Percentiles rank a stretch among this genome's conserved stretches.
Conservation (phyloP, 306 rosid genomes). For the Rubus idaeus region DNA sequence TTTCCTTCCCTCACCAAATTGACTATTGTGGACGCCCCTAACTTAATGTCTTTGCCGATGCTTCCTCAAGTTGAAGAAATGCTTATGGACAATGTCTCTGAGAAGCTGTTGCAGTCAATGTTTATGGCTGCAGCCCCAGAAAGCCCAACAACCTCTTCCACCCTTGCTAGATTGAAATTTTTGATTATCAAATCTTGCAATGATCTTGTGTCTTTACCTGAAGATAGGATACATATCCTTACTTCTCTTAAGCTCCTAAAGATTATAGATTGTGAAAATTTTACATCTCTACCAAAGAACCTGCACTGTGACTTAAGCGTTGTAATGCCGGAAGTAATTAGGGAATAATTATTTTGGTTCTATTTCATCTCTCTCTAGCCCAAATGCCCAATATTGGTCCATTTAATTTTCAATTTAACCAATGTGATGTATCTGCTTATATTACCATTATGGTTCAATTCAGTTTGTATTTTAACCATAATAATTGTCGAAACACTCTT, state of each 20-base stretch:
- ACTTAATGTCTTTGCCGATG: neutral
- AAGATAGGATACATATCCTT: neutral
- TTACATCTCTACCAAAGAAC: neutral
- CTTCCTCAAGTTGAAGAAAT: neutral
- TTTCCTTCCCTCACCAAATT: constrained; percentile 1
- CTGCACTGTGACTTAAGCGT: neutral
- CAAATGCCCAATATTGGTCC: neutral
- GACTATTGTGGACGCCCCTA: neutral
- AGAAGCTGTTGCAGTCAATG: neutral
- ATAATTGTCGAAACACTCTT: too few relatives aligned
- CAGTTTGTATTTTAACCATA: too few relatives aligned
- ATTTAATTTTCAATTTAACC: neutral
- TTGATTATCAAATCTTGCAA: neutral
- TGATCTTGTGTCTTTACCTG: neutral
- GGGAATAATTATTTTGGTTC: too few relatives aligned
- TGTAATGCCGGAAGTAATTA: neutral
- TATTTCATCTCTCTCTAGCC: neutral
- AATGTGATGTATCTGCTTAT: too few relatives aligned
- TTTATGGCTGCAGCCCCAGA: neutral
- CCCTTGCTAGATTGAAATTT: neutral
- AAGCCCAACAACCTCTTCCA: neutral
- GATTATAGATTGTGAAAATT: neutral
- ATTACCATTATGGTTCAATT: neutral
- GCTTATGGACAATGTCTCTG: neutral
- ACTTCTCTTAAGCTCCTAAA: neutral